Base-by-base conservation (phyloP, 257 asterid genomes). In the Striga asiatica region DNA sequence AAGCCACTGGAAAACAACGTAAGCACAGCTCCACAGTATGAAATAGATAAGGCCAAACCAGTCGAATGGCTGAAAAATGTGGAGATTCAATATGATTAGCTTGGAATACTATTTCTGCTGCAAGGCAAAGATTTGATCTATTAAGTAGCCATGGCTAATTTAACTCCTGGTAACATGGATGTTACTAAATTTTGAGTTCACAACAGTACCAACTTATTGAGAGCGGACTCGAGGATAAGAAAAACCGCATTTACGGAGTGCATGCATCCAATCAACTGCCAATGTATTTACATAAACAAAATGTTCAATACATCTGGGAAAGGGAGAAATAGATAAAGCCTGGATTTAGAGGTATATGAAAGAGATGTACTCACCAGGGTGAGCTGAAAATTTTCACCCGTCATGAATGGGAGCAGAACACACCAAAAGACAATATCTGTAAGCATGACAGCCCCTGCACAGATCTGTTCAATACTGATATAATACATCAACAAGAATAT, bases 371-470 rank as follows among this genome's bases (percentile, higher is more conserved):
- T 72, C 47, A 85, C 96, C 80, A 79, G 68, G 60, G 97, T 85
- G 27, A 89, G 84, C 71, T 79, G 50, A 70, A 85, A 85, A 41
- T 76, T 39, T 50, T 77, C 86, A 4, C 80, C 85, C 13, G 76
- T 10, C 93, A 83, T 83, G 72, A 85, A 89, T 35, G 97, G 97
- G 60, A 89, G 85, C 60, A 85, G 62, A 47, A 85, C 79, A 65
- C 97, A 60, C 97, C 96, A 89, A 60, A 89, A 85, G 27, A 89
- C 94, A 1, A 83, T 64, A 72, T 89, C 96, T 2, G 97, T 89
- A 28, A 89, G 80, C 81, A 85, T 64, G 21, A 71, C 83, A 49
- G 96, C 97, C 12, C 97, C 97, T 55, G 83, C 96, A 74, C 81
- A 67, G 31, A 71, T 70, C 96, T 89, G 78, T 61, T 18, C 22